phyloP scores from a whole-genome alignment of 208 protist genomes.

The Wallacemonas rigidus region DNA sequence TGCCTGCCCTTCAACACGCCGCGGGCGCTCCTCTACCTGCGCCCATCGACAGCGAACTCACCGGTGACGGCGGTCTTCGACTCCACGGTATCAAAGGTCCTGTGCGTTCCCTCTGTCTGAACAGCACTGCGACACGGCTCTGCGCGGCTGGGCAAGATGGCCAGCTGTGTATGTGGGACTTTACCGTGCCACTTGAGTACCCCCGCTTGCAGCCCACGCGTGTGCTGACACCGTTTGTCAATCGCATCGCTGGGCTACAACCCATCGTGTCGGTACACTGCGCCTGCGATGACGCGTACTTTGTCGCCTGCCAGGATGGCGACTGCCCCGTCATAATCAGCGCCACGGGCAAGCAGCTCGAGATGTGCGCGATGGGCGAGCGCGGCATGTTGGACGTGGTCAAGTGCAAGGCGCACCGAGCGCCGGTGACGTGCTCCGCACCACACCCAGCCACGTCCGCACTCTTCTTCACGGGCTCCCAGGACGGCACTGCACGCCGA shows the following conservation, averaged over 20 bases:
- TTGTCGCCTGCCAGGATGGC: slow-evolving; percentile 82
- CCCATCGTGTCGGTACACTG: slow-evolving; percentile 57
- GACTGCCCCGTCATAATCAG: slow-evolving; percentile 64
- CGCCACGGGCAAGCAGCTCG: slow-evolving; percentile 46
- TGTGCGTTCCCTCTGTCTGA: slow-evolving; percentile 59
- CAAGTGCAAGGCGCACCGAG: slow-evolving; percentile 72
- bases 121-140: slow-evolving; percentile 44
- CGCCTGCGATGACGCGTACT: slow-evolving; percentile 51
- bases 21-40: no score
- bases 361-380: slow-evolving; percentile 76
- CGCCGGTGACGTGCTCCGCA: slow-evolving; percentile 61
- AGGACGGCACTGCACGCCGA: slow-evolving; percentile 75
- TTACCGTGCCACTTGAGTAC: slow-evolving; percentile 39
- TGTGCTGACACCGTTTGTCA: slow-evolving; percentile 79
- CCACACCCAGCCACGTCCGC: slow-evolving; percentile 36
- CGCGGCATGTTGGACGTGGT: slow-evolving; percentile 72
- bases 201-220: slow-evolving; percentile 58
- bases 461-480: slow-evolving; percentile 58
- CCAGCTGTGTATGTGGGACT: slow-evolving; percentile 81
- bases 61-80: slow-evolving; percentile 20
- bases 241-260: slow-evolving; percentile 78
- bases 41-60: not conserved
- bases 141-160: slow-evolving; percentile 77
- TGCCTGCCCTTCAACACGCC: no score
- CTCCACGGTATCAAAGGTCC: slow-evolving; percentile 58